Percentiles rank a stretch among this genome's conserved stretches.
These are phyloP conservation scores for Diatrype stigma DNA, from an alignment of 2,329 filamentous ascomycete species.

Conservation along the genomic window DNA sequence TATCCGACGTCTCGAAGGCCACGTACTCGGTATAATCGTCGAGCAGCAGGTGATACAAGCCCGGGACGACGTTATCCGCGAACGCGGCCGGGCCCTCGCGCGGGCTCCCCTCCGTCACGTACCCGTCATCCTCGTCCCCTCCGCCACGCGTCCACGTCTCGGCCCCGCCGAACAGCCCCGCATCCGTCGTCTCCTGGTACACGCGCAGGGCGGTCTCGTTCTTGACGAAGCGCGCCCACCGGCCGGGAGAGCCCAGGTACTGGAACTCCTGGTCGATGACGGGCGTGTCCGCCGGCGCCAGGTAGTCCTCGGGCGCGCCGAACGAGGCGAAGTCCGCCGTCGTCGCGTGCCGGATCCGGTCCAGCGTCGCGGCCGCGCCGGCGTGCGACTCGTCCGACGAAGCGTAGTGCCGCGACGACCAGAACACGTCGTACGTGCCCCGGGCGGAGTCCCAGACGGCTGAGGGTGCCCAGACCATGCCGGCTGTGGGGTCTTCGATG, in stretches of 20 bases:
- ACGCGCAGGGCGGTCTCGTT: constrained; percentile 46
- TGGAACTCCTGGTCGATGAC: constrained; percentile 49
- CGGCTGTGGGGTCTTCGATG: constrained; percentile 29
- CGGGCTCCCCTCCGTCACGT: constrained; percentile 27
- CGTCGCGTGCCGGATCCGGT: constrained; percentile 45
- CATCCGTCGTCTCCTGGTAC: constrained; percentile 38
- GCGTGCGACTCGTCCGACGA: constrained; percentile 40
- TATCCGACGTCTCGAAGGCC: constrained; percentile 38
- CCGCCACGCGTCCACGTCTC: constrained; percentile 41
- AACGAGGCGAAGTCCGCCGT: constrained; percentile 49
- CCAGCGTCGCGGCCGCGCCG: constrained; percentile 32
- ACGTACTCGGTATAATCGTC: constrained; percentile 42
- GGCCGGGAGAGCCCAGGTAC: constrained; percentile 33
- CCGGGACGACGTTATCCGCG: constrained; percentile 30
- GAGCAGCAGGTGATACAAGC: constrained; percentile 37
- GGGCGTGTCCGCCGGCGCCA: constrained; percentile 34
- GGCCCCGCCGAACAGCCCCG: constrained; percentile 44
- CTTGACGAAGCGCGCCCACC: constrained; percentile 46
- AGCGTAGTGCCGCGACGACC: constrained; percentile 42
- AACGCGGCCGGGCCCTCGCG: constrained; percentile 36
- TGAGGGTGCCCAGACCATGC: constrained; percentile 35
- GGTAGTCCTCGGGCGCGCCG: constrained; percentile 39
- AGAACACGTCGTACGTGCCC: constrained; percentile 41
- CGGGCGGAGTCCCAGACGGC: constrained; percentile 32
- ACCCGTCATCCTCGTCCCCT: too few species aligned